A percentile compares a stretch with the other conserved stretches of the same genome.
Conservation (phyloP, 371 early-diverging fungal species). For the Nosema muscidifuracis region DNA sequence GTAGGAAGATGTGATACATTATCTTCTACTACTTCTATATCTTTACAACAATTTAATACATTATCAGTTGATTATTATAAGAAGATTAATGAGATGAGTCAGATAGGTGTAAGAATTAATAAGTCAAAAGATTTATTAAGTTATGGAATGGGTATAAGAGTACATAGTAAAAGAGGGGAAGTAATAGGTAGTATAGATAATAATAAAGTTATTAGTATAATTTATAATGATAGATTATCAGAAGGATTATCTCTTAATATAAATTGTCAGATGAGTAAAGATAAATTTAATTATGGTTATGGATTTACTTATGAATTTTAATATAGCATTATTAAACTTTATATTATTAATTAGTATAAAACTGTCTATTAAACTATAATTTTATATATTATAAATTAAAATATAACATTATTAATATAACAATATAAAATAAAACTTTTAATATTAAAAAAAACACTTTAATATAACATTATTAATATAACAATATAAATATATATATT, state of each 20-base stretch:
- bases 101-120: conserved; percentile 35
- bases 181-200: conserved; percentile 34
- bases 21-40: conserved; percentile 23
- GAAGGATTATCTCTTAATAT: conserved; percentile 33
- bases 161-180: conserved; percentile 23
- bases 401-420: too few species aligned
- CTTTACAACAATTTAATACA: conserved; percentile 46
- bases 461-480: too few species aligned
- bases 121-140: background rate
- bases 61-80: conserved; percentile 33
- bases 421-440: too few species aligned
- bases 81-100: conserved; percentile 5
- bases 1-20: conserved; percentile 34
- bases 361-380: too few species aligned
- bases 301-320: conserved; percentile 38
- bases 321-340: too few species aligned
- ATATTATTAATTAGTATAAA: too few species aligned
- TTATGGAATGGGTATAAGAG: conserved; percentile 31
- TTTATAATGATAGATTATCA: conserved; percentile 40
- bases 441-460: too few species aligned
- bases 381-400: too few species aligned
- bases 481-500: too few species aligned
- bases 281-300: conserved; percentile 26
- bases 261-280: conserved; percentile 8
- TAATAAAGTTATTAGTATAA: background rate